Conservation (phyloP, 2,329 filamentous ascomycete species). For the Cercospora zeae-maydis region DNA sequence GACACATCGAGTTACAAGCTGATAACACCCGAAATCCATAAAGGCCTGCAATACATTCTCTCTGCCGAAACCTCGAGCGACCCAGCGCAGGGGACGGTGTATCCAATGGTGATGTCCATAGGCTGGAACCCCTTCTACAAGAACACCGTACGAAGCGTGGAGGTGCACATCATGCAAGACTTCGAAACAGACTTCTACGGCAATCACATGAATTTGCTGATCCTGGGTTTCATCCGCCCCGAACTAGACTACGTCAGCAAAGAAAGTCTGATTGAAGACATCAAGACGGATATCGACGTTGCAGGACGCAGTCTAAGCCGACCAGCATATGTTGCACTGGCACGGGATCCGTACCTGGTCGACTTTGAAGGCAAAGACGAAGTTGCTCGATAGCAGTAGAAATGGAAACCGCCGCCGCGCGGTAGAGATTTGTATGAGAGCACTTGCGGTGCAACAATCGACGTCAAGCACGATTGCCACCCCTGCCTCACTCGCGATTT, state of each 20-base stretch:
- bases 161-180: slow-evolving; percentile 62
- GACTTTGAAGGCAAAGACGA: slow-evolving; percentile 34
- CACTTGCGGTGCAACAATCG: neutral
- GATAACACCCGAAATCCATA: slow-evolving; percentile 23
- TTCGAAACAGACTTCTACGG: slow-evolving; percentile 84
- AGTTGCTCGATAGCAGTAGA: slow-evolving; percentile 18
- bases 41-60: slow-evolving; percentile 19
- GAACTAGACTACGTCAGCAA: slow-evolving; percentile 84
- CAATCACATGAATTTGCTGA: slow-evolving; percentile 69
- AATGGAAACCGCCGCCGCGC: neutral
- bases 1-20: slow-evolving; percentile 27
- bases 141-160: slow-evolving; percentile 77
- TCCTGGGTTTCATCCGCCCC: slow-evolving; percentile 83
- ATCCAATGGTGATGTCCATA: slow-evolving; percentile 88
- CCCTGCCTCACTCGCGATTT: neutral
- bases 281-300: slow-evolving; percentile 82
- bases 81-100: slow-evolving; percentile 46
- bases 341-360: slow-evolving; percentile 43
- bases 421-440: neutral
- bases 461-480: neutral
- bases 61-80: slow-evolving; percentile 9
- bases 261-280: slow-evolving; percentile 83
- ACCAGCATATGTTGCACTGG: slow-evolving; percentile 56
- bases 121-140: slow-evolving; percentile 98
- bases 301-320: slow-evolving; percentile 68